These are phyloP conservation scores for Acorus gramineus DNA, from an alignment of 106 monocot species.

Conservation along the genomic window DNA sequence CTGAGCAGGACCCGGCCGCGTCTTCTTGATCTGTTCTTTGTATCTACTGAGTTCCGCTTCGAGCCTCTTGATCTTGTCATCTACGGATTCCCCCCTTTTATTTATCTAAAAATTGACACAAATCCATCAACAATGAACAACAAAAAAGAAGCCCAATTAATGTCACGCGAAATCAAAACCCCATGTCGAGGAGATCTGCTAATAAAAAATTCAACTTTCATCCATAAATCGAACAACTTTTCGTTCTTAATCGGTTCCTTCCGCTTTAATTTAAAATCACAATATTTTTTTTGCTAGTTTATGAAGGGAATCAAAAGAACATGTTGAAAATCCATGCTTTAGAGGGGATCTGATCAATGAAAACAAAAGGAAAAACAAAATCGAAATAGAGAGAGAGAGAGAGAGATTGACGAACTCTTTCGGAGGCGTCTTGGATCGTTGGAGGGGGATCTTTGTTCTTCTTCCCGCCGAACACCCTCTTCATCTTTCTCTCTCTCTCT, in stretches of 20 bases:
- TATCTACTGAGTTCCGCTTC: constrained; percentile 85
- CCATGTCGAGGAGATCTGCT: no score
- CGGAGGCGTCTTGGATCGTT: constrained; percentile 51
- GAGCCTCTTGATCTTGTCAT: constrained; percentile 91
- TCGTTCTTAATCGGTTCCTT: no score
- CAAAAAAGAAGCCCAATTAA: not conserved
- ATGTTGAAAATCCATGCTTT: not conserved
- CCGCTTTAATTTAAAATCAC: no score
- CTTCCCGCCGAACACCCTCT: constrained; percentile 67
- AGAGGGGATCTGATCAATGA: not conserved
- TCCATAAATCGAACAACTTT: no score
- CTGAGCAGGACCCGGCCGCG: constrained; percentile 89
- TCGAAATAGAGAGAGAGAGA: not conserved
- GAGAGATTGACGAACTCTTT: constrained; percentile 24
- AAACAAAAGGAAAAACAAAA: not conserved
- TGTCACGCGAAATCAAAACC: no score
- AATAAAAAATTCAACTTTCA: no score
- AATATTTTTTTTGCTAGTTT: no score
- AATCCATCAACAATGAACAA: no score
- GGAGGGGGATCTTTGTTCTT: constrained; percentile 80
- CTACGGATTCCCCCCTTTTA: constrained; percentile 90
- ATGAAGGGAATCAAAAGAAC: not conserved
- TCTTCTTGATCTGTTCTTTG: constrained; percentile 87
- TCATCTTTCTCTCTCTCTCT: constrained; percentile 32
- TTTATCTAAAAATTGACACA: constrained; percentile 45